phyloP scores from a whole-genome alignment of 2,329 filamentous ascomycete genomes.

The Neurospora crassa region DNA sequence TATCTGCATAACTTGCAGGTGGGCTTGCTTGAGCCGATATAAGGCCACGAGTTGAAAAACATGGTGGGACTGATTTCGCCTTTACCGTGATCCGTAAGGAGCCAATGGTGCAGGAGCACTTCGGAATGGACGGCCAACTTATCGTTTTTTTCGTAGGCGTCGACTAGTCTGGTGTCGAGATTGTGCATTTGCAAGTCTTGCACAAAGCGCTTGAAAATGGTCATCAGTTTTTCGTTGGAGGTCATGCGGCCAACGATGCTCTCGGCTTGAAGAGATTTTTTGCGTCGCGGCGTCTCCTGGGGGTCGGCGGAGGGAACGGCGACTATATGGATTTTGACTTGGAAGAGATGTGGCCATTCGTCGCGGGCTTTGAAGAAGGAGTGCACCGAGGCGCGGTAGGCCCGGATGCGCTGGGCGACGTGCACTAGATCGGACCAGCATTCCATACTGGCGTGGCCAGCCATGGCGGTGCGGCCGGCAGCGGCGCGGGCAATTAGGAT shows the following conservation, averaged over 20 bases:
- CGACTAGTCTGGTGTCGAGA: conserved; percentile 8
- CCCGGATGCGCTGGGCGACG: conserved; percentile 7
- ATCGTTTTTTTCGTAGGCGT: conserved; percentile 1
- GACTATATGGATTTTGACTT: neutral
- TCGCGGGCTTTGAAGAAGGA: neutral
- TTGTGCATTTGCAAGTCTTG: conserved; percentile 5
- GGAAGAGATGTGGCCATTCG: conserved; percentile 13
- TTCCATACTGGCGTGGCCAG: neutral
- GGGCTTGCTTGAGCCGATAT: conserved; percentile 19
- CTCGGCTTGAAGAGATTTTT: conserved; percentile 6
- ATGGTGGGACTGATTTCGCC: neutral
- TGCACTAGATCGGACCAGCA: conserved; percentile 12
- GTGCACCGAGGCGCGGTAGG: conserved; percentile 8
- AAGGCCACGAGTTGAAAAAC: conserved; percentile 16
- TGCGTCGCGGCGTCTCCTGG: neutral
- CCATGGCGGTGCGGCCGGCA: neutral
- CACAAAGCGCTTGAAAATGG: conserved; percentile 1
- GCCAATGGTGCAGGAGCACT: conserved; percentile 12
- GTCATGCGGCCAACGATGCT: conserved; percentile 14
- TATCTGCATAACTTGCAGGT: conserved; percentile 16
- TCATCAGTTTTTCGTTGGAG: neutral
- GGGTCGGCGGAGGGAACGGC: conserved; percentile 8
- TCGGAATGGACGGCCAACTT: conserved; percentile 16
- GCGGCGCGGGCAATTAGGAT: neutral
- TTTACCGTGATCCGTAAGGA: neutral